Percentiles rank a stretch among this genome's conserved stretches.
Evolutionary conservation across 2,329 filamentous ascomycete species (phyloP).

Genomic region (Penicillium sp.): DNA sequence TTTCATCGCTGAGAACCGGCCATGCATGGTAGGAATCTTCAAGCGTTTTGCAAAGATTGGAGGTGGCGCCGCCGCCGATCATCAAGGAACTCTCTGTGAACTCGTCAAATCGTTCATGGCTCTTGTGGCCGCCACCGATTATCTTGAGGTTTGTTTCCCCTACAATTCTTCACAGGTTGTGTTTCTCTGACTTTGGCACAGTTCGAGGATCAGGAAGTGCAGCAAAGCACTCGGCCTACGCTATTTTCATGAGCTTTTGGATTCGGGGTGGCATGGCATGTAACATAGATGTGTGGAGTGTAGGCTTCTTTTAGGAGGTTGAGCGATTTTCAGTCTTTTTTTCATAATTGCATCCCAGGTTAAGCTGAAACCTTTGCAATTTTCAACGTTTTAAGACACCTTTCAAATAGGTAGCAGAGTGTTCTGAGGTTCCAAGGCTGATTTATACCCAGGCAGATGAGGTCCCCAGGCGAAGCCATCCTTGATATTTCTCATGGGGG

Average conservation of each 20-base stretch:
- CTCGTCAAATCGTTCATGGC: conserved; percentile 81
- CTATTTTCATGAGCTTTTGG: conserved; percentile 32
- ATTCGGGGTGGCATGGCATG: conserved; percentile 8
- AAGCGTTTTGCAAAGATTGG: conserved; percentile 83
- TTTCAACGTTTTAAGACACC: not conserved
- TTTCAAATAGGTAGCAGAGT: not conserved
- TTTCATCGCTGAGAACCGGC: conserved; percentile 78
- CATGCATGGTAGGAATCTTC: conserved; percentile 80
- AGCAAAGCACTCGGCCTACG: conserved; percentile 26
- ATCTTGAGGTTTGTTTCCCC: conserved; percentile 68
- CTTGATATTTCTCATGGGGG: no score
- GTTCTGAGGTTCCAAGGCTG: no score
- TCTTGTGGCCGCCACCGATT: conserved; percentile 75
- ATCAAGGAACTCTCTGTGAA: conserved; percentile 64
- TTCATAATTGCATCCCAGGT: not conserved
- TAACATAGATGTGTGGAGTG: conserved; percentile 20
- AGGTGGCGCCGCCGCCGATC: conserved; percentile 40
- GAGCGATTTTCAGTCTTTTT: conserved; percentile 14
- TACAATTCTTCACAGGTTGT: not conserved
- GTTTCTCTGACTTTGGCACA: conserved; percentile 23
- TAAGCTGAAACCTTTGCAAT: not conserved
- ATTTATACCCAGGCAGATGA: no score
- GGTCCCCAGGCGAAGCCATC: no score
- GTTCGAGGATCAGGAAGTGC: conserved; percentile 42
- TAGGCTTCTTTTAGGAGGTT: conserved; percentile 11